Evolutionary conservation across 164 flowering plant species (phyloP), one percentile per base, ranked within the genome.

Genomic region (Liriodendron chinense): DNA sequence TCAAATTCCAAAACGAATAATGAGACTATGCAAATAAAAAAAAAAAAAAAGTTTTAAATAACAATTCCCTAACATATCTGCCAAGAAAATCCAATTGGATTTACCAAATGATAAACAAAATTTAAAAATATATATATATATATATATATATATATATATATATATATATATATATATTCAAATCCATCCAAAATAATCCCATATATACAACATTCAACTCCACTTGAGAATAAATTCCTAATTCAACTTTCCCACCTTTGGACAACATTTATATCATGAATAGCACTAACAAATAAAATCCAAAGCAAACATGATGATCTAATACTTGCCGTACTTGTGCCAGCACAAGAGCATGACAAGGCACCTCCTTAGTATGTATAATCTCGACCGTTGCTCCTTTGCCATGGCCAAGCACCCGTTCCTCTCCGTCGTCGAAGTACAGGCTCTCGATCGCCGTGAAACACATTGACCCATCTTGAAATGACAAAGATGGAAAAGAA

Each of bases 301-400:
- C 10, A 50, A 50, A 50, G 13, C 12, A 53, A 53, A 53, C 65
- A 12, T 16, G 9, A 63, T 22, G 9, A 63, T 22, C 53, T 71
- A 71, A 57, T 56, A 24, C 28, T 71, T 56, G 22, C 65, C 62
- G 49, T 71, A 57, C 28, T 71, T 71, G 16, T 57, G 74, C 80
- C 80, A 78, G 53, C 76, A 73, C 20, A 78, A 24, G 53, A 78
- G n/a, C 76, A 73, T 78, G 14, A 73, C 64, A 7, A 78, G 64
- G 22, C 80, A 78, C 68, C 69, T 78, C 43, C 80, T 73, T 9
- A 78, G 48, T 47, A 78, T 78, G 80, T 78, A 78, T 28, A 78
- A 73, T 34, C 80, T 73, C 0, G 80, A 78, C 34, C 73, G 61
- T 12, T 69, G 76, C 64, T 78, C 80, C 73, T 78, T 78, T 68